phyloP scores from a whole-genome alignment of 1,284 basidiomycete species.

The Chondrostereum purpureum region DNA sequence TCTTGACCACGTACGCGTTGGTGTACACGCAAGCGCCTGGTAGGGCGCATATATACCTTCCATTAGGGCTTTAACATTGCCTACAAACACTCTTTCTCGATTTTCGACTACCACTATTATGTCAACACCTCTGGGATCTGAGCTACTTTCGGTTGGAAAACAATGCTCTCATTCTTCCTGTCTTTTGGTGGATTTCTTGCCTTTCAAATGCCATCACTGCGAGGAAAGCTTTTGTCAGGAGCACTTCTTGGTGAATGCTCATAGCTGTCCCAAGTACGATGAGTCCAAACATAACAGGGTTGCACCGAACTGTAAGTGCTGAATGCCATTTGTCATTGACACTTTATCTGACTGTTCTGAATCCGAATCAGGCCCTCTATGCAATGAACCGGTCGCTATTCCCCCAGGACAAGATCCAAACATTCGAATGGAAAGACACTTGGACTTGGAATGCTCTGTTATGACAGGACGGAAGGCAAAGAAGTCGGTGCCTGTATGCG shows the following conservation, averaged over 20 bases:
- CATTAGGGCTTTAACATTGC: too few relatives aligned
- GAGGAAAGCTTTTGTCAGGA: conserved; percentile 61
- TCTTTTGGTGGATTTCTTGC: conserved; percentile 71
- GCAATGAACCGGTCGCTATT: conserved; percentile 64
- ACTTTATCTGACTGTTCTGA: conserved; percentile 1
- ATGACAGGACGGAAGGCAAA: conserved; percentile 52
- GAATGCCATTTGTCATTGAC: neutral
- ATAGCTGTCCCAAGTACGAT: conserved; percentile 65
- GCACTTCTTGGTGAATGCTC: conserved; percentile 61
- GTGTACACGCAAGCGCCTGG: conserved; percentile 3
- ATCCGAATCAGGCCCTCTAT: conserved; percentile 58
- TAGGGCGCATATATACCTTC: neutral
- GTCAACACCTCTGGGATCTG: conserved; percentile 22
- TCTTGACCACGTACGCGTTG: conserved; percentile 1
- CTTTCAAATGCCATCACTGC: conserved; percentile 76
- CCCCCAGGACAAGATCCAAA: conserved; percentile 72
- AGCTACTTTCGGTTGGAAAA: conserved; percentile 57
- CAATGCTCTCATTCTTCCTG: conserved; percentile 63
- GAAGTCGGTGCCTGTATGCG: conserved; percentile 54
- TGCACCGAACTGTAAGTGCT: conserved; percentile 59
- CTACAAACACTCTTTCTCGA: neutral
- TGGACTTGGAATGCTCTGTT: conserved; percentile 56
- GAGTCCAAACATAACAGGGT: conserved; percentile 61
- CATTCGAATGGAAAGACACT: conserved; percentile 66
- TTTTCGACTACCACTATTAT: conserved; percentile 9